Evolutionary conservation across 441 rosid genomes (phyloP), one percentile per base, ranked within the genome.

Genomic region (Daphne laureola): DNA sequence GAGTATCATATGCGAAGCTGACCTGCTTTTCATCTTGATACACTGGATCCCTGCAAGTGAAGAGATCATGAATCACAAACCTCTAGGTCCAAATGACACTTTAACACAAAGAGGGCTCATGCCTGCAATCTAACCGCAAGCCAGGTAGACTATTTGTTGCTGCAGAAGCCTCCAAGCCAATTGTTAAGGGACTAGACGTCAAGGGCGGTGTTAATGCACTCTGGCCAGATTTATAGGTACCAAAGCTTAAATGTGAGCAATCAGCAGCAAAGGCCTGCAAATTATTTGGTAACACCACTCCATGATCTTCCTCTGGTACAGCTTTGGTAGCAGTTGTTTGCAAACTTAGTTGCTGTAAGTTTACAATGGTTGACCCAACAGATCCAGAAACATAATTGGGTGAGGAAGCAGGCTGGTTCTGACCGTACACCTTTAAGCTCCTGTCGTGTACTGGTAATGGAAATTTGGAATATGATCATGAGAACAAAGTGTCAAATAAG

Each of bases 191-290:
- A 63, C 53, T 54, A 42, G 68, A 70, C 49, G 58, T 35, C 43
- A 42, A 47, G 49, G 48, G 62, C 54, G 15, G 31, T 17, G 68
- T 27, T 36, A 48, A 44, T 43, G 64, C 44, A 48, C 35, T 51
- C 23, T 47, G 18, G 40, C 70, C 62, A 51, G 80, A 64, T 36
- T 67, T 78, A 42, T 66, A 78, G 58, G 82, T 78, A 47, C 87
- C 84, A 44, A 82, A 78, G 65, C 67, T 78, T 65, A 78, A 71
- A 61, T 78, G 78, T 36, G 74, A 67, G 58, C 80, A 76, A 53
- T 71, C 82, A 43, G 76, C 68, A 41, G 79, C 70, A 40, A 72
- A 61, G 43, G 66, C 71, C 63, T 68, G 80, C 55, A 78, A 54
- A 74, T 68, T 43, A 60, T 57, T 55, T 26, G 87, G 84, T 67